Evolutionary conservation across 352 stramenopile species (phyloP).

Genomic region (Hyaloperonospora arabidopsidis): DNA sequence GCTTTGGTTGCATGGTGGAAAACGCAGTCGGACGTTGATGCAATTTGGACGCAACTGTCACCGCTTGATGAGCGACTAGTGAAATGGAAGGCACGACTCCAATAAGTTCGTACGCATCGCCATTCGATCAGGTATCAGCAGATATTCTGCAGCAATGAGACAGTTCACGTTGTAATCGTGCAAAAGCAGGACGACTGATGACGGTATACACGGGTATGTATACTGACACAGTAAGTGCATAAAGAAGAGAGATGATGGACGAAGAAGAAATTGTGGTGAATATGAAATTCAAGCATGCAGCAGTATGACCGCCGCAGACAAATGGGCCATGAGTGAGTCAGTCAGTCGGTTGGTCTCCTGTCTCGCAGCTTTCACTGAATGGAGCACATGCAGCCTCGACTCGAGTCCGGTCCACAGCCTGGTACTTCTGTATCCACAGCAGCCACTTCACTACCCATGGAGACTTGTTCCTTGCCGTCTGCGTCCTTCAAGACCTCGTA

Average conservation of each 20-base stretch:
- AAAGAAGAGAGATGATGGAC: constrained; percentile 4
- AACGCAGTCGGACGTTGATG: constrained; percentile 25
- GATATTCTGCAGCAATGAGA: background rate
- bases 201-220: too few species aligned
- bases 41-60: constrained; percentile 30
- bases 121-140: background rate
- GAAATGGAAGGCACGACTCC: constrained; percentile 28
- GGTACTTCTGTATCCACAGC: constrained; percentile 85
- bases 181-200: background rate
- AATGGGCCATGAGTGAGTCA: background rate
- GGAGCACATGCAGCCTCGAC: constrained; percentile 32
- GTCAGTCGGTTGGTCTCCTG: background rate
- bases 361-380: constrained; percentile 36
- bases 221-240: too few species aligned
- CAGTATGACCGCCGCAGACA: constrained; percentile 5
- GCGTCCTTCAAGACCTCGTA: constrained; percentile 41
- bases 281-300: constrained; percentile 20
- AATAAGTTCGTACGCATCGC: constrained; percentile 10
- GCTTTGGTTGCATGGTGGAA: constrained; percentile 53
- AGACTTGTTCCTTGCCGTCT: constrained; percentile 39
- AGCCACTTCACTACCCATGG: constrained; percentile 55
- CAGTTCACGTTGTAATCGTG: background rate
- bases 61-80: constrained; percentile 23
- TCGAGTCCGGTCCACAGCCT: constrained; percentile 59
- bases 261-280: constrained; percentile 15